These are phyloP conservation scores for Backusella morwellensis DNA, from an alignment of 192 early-diverging fungal species.

Conservation along the genomic window DNA sequence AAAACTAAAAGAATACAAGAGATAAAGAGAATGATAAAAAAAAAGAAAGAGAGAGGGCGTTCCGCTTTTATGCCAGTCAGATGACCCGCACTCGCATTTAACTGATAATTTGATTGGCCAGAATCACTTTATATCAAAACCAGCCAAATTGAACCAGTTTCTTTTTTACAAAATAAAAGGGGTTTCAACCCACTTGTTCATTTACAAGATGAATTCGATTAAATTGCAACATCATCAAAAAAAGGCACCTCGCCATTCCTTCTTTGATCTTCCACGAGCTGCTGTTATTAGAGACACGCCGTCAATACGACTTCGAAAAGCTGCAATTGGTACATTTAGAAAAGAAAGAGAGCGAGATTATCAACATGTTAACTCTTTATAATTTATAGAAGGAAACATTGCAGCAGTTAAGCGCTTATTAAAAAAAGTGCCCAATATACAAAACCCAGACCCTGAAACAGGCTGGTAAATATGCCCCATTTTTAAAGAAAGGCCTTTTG, in stretches of 20 bases:
- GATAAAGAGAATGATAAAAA: too few relatives aligned
- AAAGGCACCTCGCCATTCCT: conserved; percentile 5
- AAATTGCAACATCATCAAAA: conserved; percentile 1
- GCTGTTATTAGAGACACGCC: conserved; percentile 32
- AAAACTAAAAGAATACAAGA: neutral
- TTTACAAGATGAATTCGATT: neutral
- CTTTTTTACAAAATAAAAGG: neutral
- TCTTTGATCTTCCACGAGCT: conserved; percentile 32
- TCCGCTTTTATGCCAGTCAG: too few relatives aligned
- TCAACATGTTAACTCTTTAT: neutral
- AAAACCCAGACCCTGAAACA: conserved; percentile 38
- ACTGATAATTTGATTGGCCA: too few relatives aligned
- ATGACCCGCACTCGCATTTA: too few relatives aligned
- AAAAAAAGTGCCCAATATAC: conserved; percentile 31
- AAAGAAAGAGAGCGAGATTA: neutral
- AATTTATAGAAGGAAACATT: conserved; percentile 35
- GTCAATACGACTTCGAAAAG: conserved; percentile 31
- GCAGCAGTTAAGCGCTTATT: conserved; percentile 33
- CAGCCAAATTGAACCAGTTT: too few relatives aligned
- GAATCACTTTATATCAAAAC: too few relatives aligned
- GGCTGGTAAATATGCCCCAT: conserved; percentile 22
- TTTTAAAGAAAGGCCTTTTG: neutral
- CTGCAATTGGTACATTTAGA: conserved; percentile 24
- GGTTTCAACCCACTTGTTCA: neutral
- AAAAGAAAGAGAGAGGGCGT: too few relatives aligned